phyloP scores from a whole-genome alignment of 305 asterid genomes.

The Rubia occidens region DNA sequence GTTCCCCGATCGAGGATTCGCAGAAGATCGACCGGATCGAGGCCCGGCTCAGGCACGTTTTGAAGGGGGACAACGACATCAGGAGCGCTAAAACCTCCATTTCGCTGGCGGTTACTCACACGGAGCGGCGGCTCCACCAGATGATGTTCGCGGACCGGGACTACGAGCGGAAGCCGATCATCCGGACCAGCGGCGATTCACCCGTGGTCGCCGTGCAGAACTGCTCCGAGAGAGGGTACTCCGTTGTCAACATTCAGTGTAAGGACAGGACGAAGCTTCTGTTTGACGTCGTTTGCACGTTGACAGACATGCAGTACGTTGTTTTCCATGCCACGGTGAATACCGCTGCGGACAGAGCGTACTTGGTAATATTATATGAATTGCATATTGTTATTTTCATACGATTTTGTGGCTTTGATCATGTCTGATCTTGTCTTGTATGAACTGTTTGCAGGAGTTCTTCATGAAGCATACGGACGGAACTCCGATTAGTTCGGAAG shows the following conservation, averaged over 20 bases:
- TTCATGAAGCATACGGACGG: conserved; percentile 82
- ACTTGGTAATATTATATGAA: conserved; percentile 32
- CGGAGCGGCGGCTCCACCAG: conserved; percentile 96
- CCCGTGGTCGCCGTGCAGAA: conserved; percentile 52
- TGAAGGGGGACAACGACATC: conserved; percentile 75
- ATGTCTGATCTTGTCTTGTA: background rate
- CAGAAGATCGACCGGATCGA: conserved; percentile 47
- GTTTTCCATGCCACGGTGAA: conserved; percentile 73
- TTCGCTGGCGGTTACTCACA: conserved; percentile 57
- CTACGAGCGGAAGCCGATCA: conserved; percentile 49
- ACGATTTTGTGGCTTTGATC: background rate
- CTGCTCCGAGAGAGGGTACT: conserved; percentile 65
- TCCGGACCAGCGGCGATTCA: conserved; percentile 24
- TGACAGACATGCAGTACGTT: conserved; percentile 71
- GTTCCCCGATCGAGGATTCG: conserved; percentile 53
- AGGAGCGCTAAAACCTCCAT: conserved; percentile 66
- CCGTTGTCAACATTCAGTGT: conserved; percentile 64
- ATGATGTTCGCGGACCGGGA: conserved; percentile 94
- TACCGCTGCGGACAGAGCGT: conserved; percentile 47
- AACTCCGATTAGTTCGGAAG: conserved; percentile 77
- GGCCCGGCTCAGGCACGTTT: conserved; percentile 65
- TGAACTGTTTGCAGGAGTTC: conserved; percentile 49
- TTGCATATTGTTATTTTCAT: no score
- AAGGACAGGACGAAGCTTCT: conserved; percentile 71
- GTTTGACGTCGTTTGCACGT: conserved; percentile 70